Evolutionary conservation across 352 stramenopile species (phyloP).

Genomic region (Globisporangium cylindrosporum): DNA sequence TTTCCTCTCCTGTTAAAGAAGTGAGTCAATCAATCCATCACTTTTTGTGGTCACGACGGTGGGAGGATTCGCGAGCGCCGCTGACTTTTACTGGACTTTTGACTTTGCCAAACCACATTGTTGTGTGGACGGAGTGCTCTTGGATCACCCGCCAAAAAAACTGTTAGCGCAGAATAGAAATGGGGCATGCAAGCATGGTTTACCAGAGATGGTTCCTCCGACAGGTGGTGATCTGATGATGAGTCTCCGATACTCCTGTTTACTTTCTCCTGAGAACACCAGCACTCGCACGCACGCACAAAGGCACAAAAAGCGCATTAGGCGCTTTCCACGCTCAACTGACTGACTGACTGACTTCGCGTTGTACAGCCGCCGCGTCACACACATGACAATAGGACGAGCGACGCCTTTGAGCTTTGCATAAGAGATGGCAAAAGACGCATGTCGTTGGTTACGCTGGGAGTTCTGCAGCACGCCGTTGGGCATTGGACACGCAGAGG

Average conservation of each 20-base stretch:
- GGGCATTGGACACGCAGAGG: neutral
- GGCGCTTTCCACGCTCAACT: neutral
- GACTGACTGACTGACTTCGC: neutral
- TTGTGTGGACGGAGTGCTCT: neutral
- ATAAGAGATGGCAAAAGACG: neutral
- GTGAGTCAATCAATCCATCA: neutral
- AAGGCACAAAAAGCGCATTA: neutral
- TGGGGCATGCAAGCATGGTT: neutral
- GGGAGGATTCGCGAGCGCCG: neutral
- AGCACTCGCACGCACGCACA: neutral
- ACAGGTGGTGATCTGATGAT: neutral
- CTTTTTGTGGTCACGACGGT: neutral
- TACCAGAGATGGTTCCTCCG: neutral
- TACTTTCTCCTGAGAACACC: neutral
- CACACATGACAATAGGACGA: neutral
- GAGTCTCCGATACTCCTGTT: neutral
- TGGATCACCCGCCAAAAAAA: neutral
- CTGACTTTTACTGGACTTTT: constrained; percentile 2
- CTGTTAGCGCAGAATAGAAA: neutral
- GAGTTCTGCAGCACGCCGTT: neutral
- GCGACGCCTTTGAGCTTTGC: neutral
- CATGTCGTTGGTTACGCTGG: neutral
- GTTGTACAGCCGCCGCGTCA: neutral
- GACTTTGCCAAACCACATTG: neutral
- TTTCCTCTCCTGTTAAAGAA: neutral